A percentile compares a stretch with the other conserved stretches of the same genome.
phyloP scores from a whole-genome alignment of 2,329 filamentous ascomycete species.

The Cryphonectria parasitica region DNA sequence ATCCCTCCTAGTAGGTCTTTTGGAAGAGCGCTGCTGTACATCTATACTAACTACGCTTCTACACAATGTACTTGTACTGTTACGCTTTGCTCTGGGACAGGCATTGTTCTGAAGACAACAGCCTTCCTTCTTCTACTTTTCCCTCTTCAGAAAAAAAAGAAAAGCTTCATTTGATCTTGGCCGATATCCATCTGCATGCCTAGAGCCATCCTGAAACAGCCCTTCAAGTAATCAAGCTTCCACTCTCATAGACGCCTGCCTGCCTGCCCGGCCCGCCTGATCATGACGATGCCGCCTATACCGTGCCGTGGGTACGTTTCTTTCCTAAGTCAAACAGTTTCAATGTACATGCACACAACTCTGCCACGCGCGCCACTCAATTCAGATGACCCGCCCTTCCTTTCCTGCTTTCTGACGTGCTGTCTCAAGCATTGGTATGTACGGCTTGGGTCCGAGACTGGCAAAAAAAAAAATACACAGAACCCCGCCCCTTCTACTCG shows the following conservation, averaged over 20 bases:
- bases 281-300: constrained; percentile 15
- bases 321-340: constrained; percentile 9
- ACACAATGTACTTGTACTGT: background rate
- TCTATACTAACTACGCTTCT: no score
- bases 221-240: constrained; percentile 10
- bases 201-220: constrained; percentile 10
- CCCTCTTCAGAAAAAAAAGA: background rate
- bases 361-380: constrained; percentile 8
- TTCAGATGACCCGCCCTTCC: background rate
- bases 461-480: background rate
- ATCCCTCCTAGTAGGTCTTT: background rate
- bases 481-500: no score
- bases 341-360: constrained; percentile 7
- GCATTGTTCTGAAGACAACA: background rate
- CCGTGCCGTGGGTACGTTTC: constrained; percentile 23
- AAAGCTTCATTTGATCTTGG: background rate
- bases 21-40: background rate
- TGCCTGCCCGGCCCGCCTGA: constrained; percentile 14
- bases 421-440: background rate
- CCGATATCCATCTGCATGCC: constrained; percentile 23
- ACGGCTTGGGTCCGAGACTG: background rate
- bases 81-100: background rate
- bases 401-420: background rate
- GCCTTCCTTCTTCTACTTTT: no score
- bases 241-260: constrained; percentile 15